Evolutionary conservation across 805 yeast genomes (phyloP).

Genomic region (Kodamaea laetipori): DNA sequence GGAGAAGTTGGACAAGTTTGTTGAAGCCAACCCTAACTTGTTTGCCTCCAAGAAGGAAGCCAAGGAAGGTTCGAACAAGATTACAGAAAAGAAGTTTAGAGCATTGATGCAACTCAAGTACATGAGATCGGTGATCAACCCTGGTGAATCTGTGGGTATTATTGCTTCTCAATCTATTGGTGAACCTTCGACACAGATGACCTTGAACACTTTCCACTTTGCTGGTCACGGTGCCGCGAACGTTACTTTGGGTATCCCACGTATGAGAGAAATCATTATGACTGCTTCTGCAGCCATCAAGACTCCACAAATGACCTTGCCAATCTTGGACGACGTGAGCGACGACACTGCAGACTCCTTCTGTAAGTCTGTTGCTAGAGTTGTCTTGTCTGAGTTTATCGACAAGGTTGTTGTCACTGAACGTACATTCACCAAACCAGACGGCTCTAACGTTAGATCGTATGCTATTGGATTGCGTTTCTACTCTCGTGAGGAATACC

Average conservation of each 20-base stretch:
- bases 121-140: constrained; percentile 91
- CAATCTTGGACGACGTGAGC: constrained; percentile 73
- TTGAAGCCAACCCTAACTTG: constrained; percentile 53
- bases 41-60: constrained; percentile 59
- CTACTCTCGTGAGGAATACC: constrained; percentile 75
- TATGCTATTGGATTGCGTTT: constrained; percentile 76
- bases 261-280: constrained; percentile 99
- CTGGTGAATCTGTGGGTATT: constrained; percentile 98
- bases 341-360: constrained; percentile 90
- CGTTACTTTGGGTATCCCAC: constrained; percentile 98
- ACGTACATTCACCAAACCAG: constrained; percentile 67
- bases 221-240: constrained; percentile 99
- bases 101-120: constrained; percentile 98
- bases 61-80: constrained; percentile 46
- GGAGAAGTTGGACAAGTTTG: constrained; percentile 70
- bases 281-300: constrained; percentile 94
- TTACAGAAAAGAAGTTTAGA: constrained; percentile 81
- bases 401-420: constrained; percentile 85
- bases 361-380: constrained; percentile 86
- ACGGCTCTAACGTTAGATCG: constrained; percentile 58
- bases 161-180: constrained; percentile 98
- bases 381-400: constrained; percentile 83
- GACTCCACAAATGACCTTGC: constrained; percentile 99
- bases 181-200: constrained; percentile 99
- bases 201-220: constrained; percentile 93